Evolutionary conservation across 371 early-diverging fungal species (phyloP), one percentile per base, ranked within the genome.

Genomic region (Gilbertella persicaria): DNA sequence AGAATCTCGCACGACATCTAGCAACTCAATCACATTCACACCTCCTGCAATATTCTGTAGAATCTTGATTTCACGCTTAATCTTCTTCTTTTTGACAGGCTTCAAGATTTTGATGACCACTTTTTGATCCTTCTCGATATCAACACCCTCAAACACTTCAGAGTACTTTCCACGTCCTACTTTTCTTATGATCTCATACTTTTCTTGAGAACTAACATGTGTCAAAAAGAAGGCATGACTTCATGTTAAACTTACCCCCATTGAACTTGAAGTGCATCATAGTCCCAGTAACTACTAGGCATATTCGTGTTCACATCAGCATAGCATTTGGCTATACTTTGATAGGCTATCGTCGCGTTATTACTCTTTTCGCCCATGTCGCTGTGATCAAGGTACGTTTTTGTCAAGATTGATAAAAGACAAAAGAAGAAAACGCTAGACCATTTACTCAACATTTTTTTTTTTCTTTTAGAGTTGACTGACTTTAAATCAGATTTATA

Each of bases 151-250:
- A 78, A 99, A 99, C 17, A 99, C 99, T 73, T 99, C 99, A 0
- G 97, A 97, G 85, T 99, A 99, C 80, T 99, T 99, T 53, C 99
- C 99, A 43, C 97, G 90, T 29, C 99, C 99, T 48, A 99, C 81
- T 72, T 95, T 95, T 52, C 92, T 84, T 35, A 90, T 82, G 47
- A 98, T 96, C 75, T 95, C 94, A 73, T 99, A 99, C 72, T 94
- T 92, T 54, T 96, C 96, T 71, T 93, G 10, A 9, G 33, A 33
- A 33, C 33, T 33, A 33, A 13, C n/a, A n/a, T n/a, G n/a, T n/a
- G n/a, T 95, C 45, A 75, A 72, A 36, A 90, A 88, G 65, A 30
- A 8, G 13, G 6, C 33, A 30, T 30, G 13, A 30, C 33, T 13
- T 8, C 33, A 30, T 13, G 13, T 13, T 40, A 21, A 19, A 40